These are phyloP conservation scores for Diaporthe caulivora DNA, from an alignment of 2,329 filamentous ascomycete species.

Conservation along the genomic window DNA sequence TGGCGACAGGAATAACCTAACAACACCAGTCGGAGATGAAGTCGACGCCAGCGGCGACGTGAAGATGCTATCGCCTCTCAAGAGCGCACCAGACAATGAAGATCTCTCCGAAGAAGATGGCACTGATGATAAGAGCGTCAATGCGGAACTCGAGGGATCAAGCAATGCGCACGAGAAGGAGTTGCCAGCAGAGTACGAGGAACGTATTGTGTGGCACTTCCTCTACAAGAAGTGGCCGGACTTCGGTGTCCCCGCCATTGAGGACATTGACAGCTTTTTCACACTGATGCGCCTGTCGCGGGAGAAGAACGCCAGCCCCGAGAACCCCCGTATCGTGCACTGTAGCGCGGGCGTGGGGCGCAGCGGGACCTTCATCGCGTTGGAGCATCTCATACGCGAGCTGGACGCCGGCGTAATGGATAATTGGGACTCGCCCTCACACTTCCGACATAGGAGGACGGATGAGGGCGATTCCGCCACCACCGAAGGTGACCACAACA, in stretches of 20 bases:
- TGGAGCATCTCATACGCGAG: slow-evolving; percentile 92
- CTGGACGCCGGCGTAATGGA: slow-evolving; percentile 80
- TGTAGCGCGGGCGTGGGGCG: slow-evolving; percentile 94
- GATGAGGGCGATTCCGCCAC: slow-evolving; percentile 38
- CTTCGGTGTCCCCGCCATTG: slow-evolving; percentile 81
- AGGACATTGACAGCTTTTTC: slow-evolving; percentile 76
- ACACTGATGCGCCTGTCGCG: slow-evolving; percentile 77
- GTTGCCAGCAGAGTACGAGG: slow-evolving; percentile 52
- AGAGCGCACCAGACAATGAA: not conserved
- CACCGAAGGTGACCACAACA: slow-evolving; percentile 40
- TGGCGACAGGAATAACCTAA: slow-evolving; percentile 3
- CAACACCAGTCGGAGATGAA: not conserved
- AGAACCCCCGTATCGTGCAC: slow-evolving; percentile 84
- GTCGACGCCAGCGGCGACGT: slow-evolving; percentile 39
- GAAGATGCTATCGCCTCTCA: slow-evolving; percentile 40
- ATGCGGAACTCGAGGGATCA: slow-evolving; percentile 14
- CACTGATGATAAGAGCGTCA: slow-evolving; percentile 19
- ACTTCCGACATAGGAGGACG: slow-evolving; percentile 1
- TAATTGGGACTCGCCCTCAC: slow-evolving; percentile 51
- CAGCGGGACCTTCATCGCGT: slow-evolving; percentile 93
- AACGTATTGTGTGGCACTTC: slow-evolving; percentile 83
- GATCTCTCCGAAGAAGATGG: not conserved
- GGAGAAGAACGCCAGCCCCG: slow-evolving; percentile 64
- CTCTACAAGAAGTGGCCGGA: slow-evolving; percentile 92
- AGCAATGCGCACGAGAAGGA: slow-evolving; percentile 43